Evolutionary conservation across 495 filamentous ascomycete genomes (phyloP).

Genomic region (Trichoderma parareesei): DNA sequence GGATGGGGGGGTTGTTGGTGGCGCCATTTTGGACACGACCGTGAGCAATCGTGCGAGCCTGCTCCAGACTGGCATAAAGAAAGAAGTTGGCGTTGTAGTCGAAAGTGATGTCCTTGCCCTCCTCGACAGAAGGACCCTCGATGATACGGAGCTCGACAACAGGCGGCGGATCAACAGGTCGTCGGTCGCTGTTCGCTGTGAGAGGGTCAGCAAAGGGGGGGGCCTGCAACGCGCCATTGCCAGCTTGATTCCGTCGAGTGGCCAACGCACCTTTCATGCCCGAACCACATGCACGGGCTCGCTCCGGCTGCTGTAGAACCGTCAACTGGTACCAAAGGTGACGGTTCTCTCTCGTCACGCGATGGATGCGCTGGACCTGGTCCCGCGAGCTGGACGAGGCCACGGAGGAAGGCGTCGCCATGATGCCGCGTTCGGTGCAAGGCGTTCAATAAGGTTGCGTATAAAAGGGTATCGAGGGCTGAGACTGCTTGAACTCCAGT

Average conservation of each 20-base stretch:
- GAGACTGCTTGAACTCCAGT: neutral
- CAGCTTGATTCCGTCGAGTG: slow-evolving; percentile 9
- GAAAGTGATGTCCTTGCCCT: slow-evolving; percentile 73
- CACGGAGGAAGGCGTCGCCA: slow-evolving; percentile 1
- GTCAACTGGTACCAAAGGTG: slow-evolving; percentile 72
- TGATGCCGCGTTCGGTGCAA: neutral
- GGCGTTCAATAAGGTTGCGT: neutral
- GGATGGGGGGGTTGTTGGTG: slow-evolving; percentile 63
- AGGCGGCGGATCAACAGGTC: slow-evolving; percentile 92
- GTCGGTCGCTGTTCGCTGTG: slow-evolving; percentile 84
- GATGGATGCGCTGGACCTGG: slow-evolving; percentile 21
- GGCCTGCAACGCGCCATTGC: neutral
- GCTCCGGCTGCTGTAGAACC: slow-evolving; percentile 90
- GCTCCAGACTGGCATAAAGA: slow-evolving; percentile 86
- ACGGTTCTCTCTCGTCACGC: slow-evolving; percentile 71
- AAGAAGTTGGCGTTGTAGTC: slow-evolving; percentile 96
- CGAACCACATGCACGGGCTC: slow-evolving; percentile 91
- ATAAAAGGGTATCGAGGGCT: neutral
- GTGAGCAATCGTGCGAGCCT: slow-evolving; percentile 77
- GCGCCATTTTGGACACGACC: slow-evolving; percentile 59
- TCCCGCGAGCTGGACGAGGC: neutral
- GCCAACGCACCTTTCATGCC: slow-evolving; percentile 78
- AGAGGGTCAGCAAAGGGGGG: neutral
- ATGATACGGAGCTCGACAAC: slow-evolving; percentile 89
- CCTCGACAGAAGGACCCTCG: slow-evolving; percentile 56